Evolutionary conservation across 1,284 basidiomycete species (phyloP).

Genomic region (Cutaneotrichosporon dermatis): DNA sequence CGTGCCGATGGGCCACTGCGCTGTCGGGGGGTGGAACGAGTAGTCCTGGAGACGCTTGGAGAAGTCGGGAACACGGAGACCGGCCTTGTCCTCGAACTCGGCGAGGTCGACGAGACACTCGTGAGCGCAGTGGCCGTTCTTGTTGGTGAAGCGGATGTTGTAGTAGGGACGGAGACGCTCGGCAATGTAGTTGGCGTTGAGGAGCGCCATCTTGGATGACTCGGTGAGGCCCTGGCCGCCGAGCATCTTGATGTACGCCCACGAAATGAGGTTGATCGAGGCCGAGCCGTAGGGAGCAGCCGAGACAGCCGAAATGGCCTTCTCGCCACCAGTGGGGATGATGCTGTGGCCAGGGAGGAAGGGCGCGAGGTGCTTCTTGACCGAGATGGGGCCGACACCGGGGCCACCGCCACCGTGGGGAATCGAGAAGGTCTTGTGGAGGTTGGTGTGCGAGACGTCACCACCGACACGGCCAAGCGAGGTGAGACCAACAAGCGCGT

Average conservation of each 20-base stretch:
- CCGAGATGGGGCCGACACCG: conserved; percentile 86
- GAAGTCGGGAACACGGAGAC: conserved; percentile 89
- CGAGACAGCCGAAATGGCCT: conserved; percentile 80
- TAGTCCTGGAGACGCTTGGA: conserved; percentile 75
- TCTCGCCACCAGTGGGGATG: conserved; percentile 61
- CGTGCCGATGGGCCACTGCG: conserved; percentile 80
- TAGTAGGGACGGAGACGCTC: conserved; percentile 79
- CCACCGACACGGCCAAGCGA: conserved; percentile 94
- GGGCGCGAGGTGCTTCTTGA: conserved; percentile 84
- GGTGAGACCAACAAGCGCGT: conserved; percentile 91
- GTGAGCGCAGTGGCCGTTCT: conserved; percentile 86
- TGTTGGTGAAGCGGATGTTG: conserved; percentile 83
- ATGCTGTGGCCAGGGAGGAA: conserved; percentile 92
- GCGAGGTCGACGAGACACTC: conserved; percentile 92
- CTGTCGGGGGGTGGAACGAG: conserved; percentile 46
- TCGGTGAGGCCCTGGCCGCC: conserved; percentile 82
- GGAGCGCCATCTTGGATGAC: conserved; percentile 78
- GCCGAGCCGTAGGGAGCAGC: conserved; percentile 92
- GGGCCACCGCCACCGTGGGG: conserved; percentile 98
- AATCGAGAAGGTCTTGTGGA: conserved; percentile 71
- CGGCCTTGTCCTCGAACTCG: conserved; percentile 84
- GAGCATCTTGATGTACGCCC: conserved; percentile 98
- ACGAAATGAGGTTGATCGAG: conserved; percentile 92
- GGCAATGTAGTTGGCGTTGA: conserved; percentile 98
- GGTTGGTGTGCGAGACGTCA: conserved; percentile 95